A percentile compares a stretch with the other conserved stretches of the same genome.
Evolutionary conservation across 345 rosid species (phyloP).

Genomic region (Eucalyptus brandiana): DNA sequence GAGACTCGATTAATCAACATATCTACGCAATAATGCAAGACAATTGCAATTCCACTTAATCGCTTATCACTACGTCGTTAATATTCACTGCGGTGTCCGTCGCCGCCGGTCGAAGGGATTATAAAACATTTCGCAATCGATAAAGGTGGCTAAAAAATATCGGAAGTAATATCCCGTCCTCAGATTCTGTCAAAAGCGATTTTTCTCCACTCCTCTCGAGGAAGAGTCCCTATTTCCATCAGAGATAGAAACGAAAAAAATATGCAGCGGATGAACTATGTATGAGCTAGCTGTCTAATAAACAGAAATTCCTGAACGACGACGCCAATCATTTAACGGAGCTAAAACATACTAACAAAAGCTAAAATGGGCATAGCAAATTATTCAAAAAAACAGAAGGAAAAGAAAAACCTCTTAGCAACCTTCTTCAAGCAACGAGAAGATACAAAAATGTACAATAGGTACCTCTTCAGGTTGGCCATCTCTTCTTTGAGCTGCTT

Average conservation of each 20-base stretch:
- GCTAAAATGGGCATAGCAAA: neutral
- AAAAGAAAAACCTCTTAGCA: neutral
- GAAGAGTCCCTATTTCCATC: neutral
- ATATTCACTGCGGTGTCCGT: neutral
- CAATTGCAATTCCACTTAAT: neutral
- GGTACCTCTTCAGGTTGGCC: slow-evolving; percentile 34
- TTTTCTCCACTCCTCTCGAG: neutral
- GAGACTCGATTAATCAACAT: neutral
- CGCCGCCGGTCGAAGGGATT: neutral
- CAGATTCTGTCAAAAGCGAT: neutral
- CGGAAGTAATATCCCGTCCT: neutral
- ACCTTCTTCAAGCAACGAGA: neutral
- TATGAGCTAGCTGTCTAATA: neutral
- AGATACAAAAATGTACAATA: neutral
- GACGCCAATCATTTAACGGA: neutral
- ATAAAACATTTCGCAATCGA: neutral
- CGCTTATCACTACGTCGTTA: neutral
- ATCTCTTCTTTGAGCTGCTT: slow-evolving; percentile 39
- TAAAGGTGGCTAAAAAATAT: neutral
- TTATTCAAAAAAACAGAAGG: neutral
- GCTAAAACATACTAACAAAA: neutral
- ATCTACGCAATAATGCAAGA: neutral
- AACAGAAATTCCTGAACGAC: neutral
- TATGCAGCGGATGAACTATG: neutral
- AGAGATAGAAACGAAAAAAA: neutral